These are phyloP conservation scores for Dothiorella sarmentorum DNA, from an alignment of 2,329 filamentous ascomycete genomes.

Conservation along the genomic window DNA sequence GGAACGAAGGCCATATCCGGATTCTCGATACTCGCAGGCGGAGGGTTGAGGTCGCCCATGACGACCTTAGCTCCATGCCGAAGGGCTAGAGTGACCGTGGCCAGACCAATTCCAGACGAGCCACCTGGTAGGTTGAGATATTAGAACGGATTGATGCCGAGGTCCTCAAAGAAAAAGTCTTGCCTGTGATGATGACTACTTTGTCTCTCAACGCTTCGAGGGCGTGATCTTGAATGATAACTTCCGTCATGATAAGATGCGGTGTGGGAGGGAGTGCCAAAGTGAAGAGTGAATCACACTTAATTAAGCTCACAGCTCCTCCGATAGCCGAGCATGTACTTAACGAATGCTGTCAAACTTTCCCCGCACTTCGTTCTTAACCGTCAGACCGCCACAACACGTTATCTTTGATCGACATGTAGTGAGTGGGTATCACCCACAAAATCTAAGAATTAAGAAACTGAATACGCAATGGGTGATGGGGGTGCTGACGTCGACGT, in stretches of 20 bases:
- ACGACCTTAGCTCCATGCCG: slow-evolving; percentile 54
- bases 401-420: too few relatives aligned
- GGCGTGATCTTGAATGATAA: slow-evolving; percentile 46
- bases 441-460: too few relatives aligned
- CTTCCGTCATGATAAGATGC: slow-evolving; percentile 46
- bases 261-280: too few relatives aligned
- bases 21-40: slow-evolving; percentile 28
- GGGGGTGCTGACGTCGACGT: too few relatives aligned
- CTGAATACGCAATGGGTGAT: too few relatives aligned
- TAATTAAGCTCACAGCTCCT: too few relatives aligned
- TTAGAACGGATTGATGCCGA: background rate
- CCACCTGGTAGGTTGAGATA: slow-evolving; percentile 40
- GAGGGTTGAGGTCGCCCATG: slow-evolving; percentile 51
- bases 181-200: slow-evolving; percentile 54
- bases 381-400: too few relatives aligned
- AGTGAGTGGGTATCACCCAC: too few relatives aligned
- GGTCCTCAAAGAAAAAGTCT: background rate
- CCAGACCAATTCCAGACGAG: slow-evolving; percentile 59
- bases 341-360: too few relatives aligned
- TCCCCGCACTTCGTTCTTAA: too few relatives aligned
- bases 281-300: too few relatives aligned
- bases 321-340: too few relatives aligned
- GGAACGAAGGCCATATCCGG: slow-evolving; percentile 26
- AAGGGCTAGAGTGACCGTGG: slow-evolving; percentile 52
- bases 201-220: slow-evolving; percentile 46